These are phyloP conservation scores for Aspergillus egyptiacus DNA, from an alignment of 495 filamentous ascomycete species.

Conservation along the genomic window DNA sequence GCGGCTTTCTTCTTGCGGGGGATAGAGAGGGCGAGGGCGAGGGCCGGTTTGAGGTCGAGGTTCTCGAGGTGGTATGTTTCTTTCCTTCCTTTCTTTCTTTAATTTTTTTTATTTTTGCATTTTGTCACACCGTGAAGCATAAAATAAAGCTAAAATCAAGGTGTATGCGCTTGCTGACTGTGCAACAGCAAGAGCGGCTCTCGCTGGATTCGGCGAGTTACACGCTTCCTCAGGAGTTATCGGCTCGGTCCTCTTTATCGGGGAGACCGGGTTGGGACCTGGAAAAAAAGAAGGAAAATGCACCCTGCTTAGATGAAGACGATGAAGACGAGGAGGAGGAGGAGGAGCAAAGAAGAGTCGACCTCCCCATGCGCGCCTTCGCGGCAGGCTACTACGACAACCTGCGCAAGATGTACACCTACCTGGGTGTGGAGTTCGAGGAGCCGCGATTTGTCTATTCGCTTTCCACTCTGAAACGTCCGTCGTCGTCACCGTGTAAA, in stretches of 20 bases:
- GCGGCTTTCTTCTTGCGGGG: slow-evolving; percentile 38
- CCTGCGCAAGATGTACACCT: slow-evolving; percentile 48
- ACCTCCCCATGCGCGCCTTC: slow-evolving; percentile 55
- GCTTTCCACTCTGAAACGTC: slow-evolving; percentile 1
- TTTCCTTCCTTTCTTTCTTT: not conserved
- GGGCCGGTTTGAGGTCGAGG: slow-evolving; percentile 25
- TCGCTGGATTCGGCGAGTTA: slow-evolving; percentile 24
- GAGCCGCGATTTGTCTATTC: slow-evolving; percentile 37
- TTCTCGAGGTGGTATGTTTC: slow-evolving; percentile 43
- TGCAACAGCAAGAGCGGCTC: slow-evolving; percentile 19
- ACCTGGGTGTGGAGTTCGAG: slow-evolving; percentile 40
- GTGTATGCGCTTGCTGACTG: not conserved
- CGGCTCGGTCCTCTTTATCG: not conserved
- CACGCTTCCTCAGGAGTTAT: not conserved
- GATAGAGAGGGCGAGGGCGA: not conserved
- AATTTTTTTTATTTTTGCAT: not conserved
- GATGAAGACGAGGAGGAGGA: not conserved
- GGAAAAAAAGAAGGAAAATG: not conserved
- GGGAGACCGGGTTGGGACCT: not conserved
- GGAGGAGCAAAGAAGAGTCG: slow-evolving; percentile 26
- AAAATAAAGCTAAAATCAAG: too few species aligned
- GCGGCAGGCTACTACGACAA: slow-evolving; percentile 50
- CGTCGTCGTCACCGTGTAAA: too few species aligned
- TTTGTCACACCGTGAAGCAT: too few species aligned
- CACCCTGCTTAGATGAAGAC: too few species aligned